Base-by-base conservation (phyloP, 192 early-diverging fungal species). In the Linnemannia exigua region DNA sequence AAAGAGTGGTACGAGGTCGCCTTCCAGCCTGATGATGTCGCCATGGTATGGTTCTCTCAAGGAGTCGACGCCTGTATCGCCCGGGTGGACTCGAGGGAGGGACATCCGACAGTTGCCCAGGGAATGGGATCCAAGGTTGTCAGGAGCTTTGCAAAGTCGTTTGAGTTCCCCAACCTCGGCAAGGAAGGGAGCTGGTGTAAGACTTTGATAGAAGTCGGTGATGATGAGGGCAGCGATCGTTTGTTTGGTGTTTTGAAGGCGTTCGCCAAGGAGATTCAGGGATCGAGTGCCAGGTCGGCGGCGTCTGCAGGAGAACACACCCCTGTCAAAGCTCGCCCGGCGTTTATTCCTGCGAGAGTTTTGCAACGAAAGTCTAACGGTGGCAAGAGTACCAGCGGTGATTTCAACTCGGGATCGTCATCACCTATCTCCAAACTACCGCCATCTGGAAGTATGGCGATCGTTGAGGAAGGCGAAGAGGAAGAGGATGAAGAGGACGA, bases 1-100 rank as follows among this genome's bases (percentile, higher is more conserved):
- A 79, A 77, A 47, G 84, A 80, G 33, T 86, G 84, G 84, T 86
- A 86, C 70, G 84, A 86, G 68, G 78, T 80, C 8, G 84, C 84
- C 14, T 86, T 86, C 70, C 84, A 86, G 50, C 84, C 84, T 1
- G 84, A 79, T 31, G 78, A 86, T 28, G 33, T 63, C 0, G 76
- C 73, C 36, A 79, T 86, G 74, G 70, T 80, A 22, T 86, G 84
- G 84, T 86, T 86, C 75, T 86, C 84, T 14, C 67, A 47, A 22
- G 44, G 63, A 16, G 47, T 77, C 2, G 84, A 86, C 3, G 70
- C 50, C 6, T 86, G 84, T 51, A 77, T 86, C 22, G 79, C 76
- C 15, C 73, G 84, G 5, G 84, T 79, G 3, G 74, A 76, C 38
- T 70, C 84, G 41, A 76, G 84, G 76, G 84, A 86, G 38, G 41